Percentiles rank a stretch among this genome's conserved stretches.
Evolutionary conservation across 768 basidiomycete species (phyloP).

Genomic region (Hericium erinaceus): DNA sequence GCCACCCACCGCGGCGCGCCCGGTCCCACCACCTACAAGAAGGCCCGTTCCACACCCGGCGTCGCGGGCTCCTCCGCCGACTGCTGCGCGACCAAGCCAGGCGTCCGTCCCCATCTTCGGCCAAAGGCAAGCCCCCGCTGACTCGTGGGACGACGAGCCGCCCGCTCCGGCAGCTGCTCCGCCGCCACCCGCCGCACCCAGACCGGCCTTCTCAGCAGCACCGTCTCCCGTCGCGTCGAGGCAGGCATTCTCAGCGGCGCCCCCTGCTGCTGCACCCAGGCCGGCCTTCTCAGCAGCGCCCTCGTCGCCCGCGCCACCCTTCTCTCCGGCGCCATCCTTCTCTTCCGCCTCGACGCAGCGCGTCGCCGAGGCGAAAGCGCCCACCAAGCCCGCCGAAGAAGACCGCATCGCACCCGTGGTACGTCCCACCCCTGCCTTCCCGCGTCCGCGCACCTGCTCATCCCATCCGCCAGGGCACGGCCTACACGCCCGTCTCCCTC

Average conservation of each 20-base stretch:
- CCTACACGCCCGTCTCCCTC: slow-evolving; percentile 82
- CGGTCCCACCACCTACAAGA: slow-evolving; percentile 8
- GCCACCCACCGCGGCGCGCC: slow-evolving; percentile 15
- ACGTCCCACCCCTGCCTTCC: neutral
- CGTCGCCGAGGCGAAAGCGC: slow-evolving; percentile 35
- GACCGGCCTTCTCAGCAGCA: slow-evolving; percentile 12
- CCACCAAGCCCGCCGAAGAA: slow-evolving; percentile 65
- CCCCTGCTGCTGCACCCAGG: slow-evolving; percentile 22
- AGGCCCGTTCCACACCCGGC: slow-evolving; percentile 31
- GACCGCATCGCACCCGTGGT: slow-evolving; percentile 74
- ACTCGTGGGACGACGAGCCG: slow-evolving; percentile 52
- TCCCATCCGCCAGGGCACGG: slow-evolving; percentile 42
- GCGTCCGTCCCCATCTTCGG: slow-evolving; percentile 21
- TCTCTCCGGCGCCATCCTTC: neutral
- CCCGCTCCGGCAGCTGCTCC: slow-evolving; percentile 24
- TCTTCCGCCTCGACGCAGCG: slow-evolving; percentile 13
- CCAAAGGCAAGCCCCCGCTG: slow-evolving; percentile 33
- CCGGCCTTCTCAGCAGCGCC: slow-evolving; percentile 17
- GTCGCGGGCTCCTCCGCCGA: slow-evolving; percentile 35
- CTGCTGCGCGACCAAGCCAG: slow-evolving; percentile 12
- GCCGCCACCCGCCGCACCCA: slow-evolving; percentile 21
- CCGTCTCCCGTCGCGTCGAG: slow-evolving; percentile 5
- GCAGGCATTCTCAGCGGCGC: slow-evolving; percentile 20
- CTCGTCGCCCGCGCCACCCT: neutral
- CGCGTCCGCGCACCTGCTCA: neutral